Conservation (phyloP, 2,329 filamentous ascomycete genomes). For the Tympanopsis confertula region DNA sequence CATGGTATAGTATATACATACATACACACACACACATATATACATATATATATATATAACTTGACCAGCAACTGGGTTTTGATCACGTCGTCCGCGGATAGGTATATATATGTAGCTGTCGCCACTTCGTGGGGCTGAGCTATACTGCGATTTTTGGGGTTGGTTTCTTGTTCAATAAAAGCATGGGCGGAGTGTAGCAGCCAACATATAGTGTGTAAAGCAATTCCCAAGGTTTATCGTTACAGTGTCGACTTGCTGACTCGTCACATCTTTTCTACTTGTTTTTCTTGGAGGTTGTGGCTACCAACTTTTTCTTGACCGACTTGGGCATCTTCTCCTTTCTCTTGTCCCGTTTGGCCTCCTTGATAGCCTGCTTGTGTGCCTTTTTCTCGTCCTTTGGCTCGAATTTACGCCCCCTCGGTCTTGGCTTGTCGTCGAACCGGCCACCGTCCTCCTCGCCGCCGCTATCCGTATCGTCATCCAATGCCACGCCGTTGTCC, state of each 20-base stretch:
- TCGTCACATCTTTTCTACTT: conserved; percentile 27
- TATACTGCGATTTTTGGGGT: too few species aligned
- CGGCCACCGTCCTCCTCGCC: conserved; percentile 35
- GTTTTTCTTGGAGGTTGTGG: conserved; percentile 48
- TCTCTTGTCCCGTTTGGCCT: conserved; percentile 85
- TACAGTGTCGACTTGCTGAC: not conserved
- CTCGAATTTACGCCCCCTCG: conserved; percentile 74
- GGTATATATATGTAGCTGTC: too few species aligned
- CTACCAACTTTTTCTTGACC: conserved; percentile 79
- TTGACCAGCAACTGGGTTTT: too few species aligned
- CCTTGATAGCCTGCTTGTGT: conserved; percentile 86
- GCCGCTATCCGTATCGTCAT: conserved; percentile 24
- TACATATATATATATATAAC: too few species aligned
- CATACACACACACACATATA: too few species aligned
- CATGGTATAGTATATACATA: too few species aligned
- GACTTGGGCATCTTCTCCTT: conserved; percentile 95
- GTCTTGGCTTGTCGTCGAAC: conserved; percentile 52
- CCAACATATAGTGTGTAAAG: too few species aligned
- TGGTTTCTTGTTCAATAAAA: too few species aligned
- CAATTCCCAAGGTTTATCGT: too few species aligned
- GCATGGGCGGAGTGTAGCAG: too few species aligned
- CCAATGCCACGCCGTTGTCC: conserved; percentile 34
- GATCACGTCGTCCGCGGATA: too few species aligned
- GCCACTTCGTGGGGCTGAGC: too few species aligned
- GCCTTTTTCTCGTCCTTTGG: conserved; percentile 80